Percentiles rank a stretch among this genome's conserved stretches.
Conservation (phyloP, 495 filamentous ascomycete genomes). For the Penicillium mononematosum region DNA sequence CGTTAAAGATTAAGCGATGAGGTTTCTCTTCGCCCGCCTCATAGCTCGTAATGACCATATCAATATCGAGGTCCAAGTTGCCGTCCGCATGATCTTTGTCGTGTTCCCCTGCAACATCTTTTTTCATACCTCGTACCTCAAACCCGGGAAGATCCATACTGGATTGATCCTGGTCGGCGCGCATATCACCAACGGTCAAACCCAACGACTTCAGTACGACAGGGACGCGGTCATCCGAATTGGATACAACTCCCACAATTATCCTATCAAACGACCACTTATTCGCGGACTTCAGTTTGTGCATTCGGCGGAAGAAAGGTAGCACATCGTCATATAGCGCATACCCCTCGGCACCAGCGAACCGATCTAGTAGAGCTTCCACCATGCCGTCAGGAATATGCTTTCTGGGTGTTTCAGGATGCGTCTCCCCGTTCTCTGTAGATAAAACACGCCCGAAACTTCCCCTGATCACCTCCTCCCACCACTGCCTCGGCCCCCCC, state of each 20-base stretch:
- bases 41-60: constrained; percentile 70
- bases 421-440: neutral
- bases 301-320: constrained; percentile 51
- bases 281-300: constrained; percentile 12
- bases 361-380: constrained; percentile 56
- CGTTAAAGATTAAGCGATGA: constrained; percentile 58
- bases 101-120: neutral
- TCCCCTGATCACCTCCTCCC: constrained; percentile 57
- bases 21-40: constrained; percentile 73
- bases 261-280: constrained; percentile 31
- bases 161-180: constrained; percentile 34
- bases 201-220: constrained; percentile 61
- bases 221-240: constrained; percentile 72
- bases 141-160: constrained; percentile 43
- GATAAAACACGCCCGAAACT: constrained; percentile 29
- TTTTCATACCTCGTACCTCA: constrained; percentile 28
- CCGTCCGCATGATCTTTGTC: neutral
- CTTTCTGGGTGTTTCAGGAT: neutral
- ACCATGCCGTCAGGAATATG: constrained; percentile 47
- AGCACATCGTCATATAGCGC: constrained; percentile 52
- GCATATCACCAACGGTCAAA: constrained; percentile 48
- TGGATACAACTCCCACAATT: constrained; percentile 67
- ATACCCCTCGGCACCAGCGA: constrained; percentile 63
- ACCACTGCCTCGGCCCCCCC: constrained; percentile 61
- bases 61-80: constrained; percentile 47